These are phyloP conservation scores for Echinosophora koreensis DNA, from an alignment of 306 rosid species.

Conservation along the genomic window DNA sequence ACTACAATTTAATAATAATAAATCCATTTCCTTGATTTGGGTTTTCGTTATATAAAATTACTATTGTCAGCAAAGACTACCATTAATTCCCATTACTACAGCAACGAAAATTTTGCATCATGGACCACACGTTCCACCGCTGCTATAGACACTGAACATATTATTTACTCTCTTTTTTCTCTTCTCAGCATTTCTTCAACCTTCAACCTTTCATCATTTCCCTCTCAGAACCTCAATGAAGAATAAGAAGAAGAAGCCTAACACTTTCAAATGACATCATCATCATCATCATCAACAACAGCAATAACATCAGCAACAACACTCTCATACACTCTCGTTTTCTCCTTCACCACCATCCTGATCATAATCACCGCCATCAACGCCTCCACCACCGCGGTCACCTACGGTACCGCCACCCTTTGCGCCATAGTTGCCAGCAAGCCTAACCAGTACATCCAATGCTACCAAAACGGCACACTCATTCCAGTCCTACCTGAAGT, in stretches of 20 bases:
- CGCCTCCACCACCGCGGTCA: constrained; percentile 53
- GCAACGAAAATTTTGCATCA: neutral
- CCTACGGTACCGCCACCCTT: constrained; percentile 47
- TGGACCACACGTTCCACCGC: constrained; percentile 11
- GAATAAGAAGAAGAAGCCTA: constrained; percentile 45
- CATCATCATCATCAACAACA: neutral
- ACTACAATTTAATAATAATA: neutral
- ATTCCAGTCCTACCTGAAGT: constrained; percentile 43
- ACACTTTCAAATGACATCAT: constrained; percentile 43
- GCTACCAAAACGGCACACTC: constrained; percentile 37
- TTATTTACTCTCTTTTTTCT: neutral
- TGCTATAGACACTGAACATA: neutral
- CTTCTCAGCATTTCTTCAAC: constrained; percentile 25
- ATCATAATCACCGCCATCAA: constrained; percentile 42
- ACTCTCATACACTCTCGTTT: neutral
- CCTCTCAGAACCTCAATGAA: constrained; percentile 49
- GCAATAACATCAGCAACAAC: neutral
- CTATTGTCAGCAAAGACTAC: neutral
- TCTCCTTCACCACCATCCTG: constrained; percentile 22
- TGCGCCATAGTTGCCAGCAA: constrained; percentile 55
- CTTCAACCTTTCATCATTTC: neutral
- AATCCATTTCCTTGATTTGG: neutral
- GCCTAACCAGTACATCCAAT: constrained; percentile 41
- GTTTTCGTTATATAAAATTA: neutral
- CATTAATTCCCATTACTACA: neutral